These are phyloP conservation scores for Simmondsia chinensis DNA, from an alignment of 148 eudicot species.

Conservation along the genomic window DNA sequence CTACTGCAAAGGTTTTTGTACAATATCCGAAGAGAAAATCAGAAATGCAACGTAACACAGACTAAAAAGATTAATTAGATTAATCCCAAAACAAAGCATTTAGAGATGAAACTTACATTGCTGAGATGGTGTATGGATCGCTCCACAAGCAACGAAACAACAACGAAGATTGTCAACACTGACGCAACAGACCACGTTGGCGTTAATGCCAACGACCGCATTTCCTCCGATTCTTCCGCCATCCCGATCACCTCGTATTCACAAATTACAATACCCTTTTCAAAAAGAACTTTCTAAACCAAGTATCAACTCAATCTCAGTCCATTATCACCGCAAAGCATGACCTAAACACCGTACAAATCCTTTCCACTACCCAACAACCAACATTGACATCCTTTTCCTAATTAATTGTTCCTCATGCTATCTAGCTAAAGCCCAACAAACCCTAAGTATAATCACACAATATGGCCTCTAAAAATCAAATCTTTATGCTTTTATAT, in stretches of 20 bases:
- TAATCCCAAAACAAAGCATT: too few species aligned
- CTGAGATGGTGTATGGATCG: conserved; percentile 72
- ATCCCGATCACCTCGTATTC: conserved; percentile 12
- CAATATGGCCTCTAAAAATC: too few species aligned
- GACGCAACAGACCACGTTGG: conserved; percentile 98
- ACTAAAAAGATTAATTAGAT: too few species aligned
- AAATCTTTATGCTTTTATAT: too few species aligned
- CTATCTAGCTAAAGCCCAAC: too few species aligned
- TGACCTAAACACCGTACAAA: background rate
- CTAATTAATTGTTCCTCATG: too few species aligned
- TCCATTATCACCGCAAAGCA: background rate
- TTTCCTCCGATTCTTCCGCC: conserved; percentile 36
- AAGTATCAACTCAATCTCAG: conserved; percentile 1
- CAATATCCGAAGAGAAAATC: too few species aligned
- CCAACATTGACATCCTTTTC: background rate
- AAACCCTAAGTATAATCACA: too few species aligned
- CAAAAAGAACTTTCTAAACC: background rate
- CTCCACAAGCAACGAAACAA: conserved; percentile 83
- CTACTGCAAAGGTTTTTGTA: too few species aligned
- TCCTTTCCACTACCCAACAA: conserved; percentile 3
- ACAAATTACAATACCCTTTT: background rate
- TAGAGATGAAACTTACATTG: conserved; percentile 64
- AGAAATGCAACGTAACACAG: too few species aligned
- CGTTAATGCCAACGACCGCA: conserved; percentile 79
- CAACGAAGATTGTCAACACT: conserved; percentile 81